These are phyloP conservation scores for Allium sativum DNA, from an alignment of 106 monocot species.

Conservation along the genomic window DNA sequence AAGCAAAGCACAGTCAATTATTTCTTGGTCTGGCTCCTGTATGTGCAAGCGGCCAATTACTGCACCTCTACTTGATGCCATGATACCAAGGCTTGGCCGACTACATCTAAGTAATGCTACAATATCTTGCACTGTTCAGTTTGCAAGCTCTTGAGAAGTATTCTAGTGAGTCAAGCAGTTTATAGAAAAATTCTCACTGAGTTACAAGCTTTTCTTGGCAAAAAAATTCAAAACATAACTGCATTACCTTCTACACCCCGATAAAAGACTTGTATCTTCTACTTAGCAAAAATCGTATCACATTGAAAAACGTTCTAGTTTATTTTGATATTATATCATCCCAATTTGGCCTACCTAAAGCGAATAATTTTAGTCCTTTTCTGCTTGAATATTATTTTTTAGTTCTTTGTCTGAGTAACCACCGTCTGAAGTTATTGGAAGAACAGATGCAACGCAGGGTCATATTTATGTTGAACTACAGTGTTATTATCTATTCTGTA, in stretches of 20 bases:
- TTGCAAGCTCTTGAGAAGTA: slow-evolving; percentile 72
- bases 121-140: slow-evolving; percentile 77
- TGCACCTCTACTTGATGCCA: slow-evolving; percentile 85
- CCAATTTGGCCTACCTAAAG: no score
- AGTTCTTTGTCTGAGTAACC: no score
- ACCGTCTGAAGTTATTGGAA: no score
- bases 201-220: slow-evolving; percentile 63
- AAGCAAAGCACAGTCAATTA: slow-evolving; percentile 61
- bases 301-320: no score
- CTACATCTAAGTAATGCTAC: slow-evolving; percentile 75
- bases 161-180: slow-evolving; percentile 71
- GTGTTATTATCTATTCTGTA: no score
- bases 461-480: no score
- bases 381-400: no score
- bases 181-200: slow-evolving; percentile 91
- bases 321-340: no score
- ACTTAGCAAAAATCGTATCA: no score
- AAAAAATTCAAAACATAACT: slow-evolving; percentile 51
- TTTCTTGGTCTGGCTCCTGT: slow-evolving; percentile 48
- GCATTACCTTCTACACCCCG: slow-evolving; percentile 98
- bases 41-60: slow-evolving; percentile 60
- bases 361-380: no score
- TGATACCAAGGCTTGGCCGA: slow-evolving; percentile 78
- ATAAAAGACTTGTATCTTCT: no score
- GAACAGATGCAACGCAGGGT: no score